Evolutionary conservation across 805 yeast species (phyloP), one percentile per base, ranked within the genome.

Genomic region (Saccharomyces mikatae): DNA sequence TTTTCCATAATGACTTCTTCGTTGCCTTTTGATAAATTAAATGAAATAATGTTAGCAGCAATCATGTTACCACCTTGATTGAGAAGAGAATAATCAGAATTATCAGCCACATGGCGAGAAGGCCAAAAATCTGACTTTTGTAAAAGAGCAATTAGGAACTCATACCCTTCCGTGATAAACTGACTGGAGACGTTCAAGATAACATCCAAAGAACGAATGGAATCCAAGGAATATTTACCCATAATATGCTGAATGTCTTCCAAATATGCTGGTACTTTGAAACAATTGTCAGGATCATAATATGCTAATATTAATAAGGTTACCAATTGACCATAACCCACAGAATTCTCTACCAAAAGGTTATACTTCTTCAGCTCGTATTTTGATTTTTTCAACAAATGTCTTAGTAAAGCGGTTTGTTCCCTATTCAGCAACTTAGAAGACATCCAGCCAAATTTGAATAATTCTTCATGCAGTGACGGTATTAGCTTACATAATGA

Each of bases 151-250:
- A 88, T 41, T 27, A 81, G 71, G 54, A 84, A 80, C 4, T 69
- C 62, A 56, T 77, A 74, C 48, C 80, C 73, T 2, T 72, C 64
- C 1, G 76, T 74, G 5, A 84, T 56, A 50, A 74, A 73, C 52
- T 73, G 71, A 2, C 80, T 62, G 50, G 79, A 77, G 2, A 87
- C 62, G 49, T 81, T 82, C 32, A 90, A 62, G 8, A 87, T 57
- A 0, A 87, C 54, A 59, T 88, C 87, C 50, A 90, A 74, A 27
- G 82, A 80, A 55, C 91, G 76, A 51, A 80, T 78, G 0, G 92
- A 84, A 62, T 91, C 96, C 50, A 90, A 74, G 52, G 79, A 78
- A 66, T 81, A 89, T 65, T 85, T 89, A 1, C 94, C 96, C 52
- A 85, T 84, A 6, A 86, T 64, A 29, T 76, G 75, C 49, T 80